Conservation (phyloP, 805 yeast genomes). For the Saccharomycopsis oosterbeekiorum region DNA sequence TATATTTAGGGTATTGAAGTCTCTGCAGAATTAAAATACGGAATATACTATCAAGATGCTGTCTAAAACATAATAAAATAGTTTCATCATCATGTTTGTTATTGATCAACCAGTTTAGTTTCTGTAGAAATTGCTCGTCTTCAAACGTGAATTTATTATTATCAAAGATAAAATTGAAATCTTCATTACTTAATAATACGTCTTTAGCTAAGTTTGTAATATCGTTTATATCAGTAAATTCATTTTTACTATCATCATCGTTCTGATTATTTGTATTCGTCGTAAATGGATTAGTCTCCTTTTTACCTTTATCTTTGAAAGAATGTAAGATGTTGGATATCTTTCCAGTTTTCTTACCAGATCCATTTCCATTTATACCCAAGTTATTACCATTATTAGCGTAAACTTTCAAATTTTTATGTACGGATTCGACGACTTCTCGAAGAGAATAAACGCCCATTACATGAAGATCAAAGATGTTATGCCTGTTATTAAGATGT, state of each 20-base stretch:
- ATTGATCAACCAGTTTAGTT: conserved; percentile 33
- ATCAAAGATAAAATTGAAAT: background rate
- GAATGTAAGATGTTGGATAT: background rate
- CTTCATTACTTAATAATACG: background rate
- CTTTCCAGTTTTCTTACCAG: background rate
- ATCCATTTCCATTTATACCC: background rate
- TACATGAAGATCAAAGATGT: background rate
- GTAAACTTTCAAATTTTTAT: background rate
- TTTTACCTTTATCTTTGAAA: background rate
- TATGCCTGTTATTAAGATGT: background rate
- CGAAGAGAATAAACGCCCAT: conserved; percentile 1
- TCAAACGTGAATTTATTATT: conserved; percentile 31
- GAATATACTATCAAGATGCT: conserved; percentile 35
- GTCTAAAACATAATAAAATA: conserved; percentile 33
- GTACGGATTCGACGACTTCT: background rate
- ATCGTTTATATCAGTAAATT: background rate
- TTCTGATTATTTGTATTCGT: background rate
- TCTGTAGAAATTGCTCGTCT: conserved; percentile 36
- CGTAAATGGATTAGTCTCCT: background rate
- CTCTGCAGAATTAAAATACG: background rate
- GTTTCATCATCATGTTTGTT: conserved; percentile 40
- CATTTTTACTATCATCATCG: background rate
- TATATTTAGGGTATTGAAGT: conserved; percentile 1
- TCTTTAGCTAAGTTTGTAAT: background rate
- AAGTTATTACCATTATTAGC: background rate